A percentile compares a stretch with the other conserved stretches of the same genome.
These are phyloP conservation scores for Nakazawaea peltata DNA, from an alignment of 805 yeast genomes.

Conservation along the genomic window DNA sequence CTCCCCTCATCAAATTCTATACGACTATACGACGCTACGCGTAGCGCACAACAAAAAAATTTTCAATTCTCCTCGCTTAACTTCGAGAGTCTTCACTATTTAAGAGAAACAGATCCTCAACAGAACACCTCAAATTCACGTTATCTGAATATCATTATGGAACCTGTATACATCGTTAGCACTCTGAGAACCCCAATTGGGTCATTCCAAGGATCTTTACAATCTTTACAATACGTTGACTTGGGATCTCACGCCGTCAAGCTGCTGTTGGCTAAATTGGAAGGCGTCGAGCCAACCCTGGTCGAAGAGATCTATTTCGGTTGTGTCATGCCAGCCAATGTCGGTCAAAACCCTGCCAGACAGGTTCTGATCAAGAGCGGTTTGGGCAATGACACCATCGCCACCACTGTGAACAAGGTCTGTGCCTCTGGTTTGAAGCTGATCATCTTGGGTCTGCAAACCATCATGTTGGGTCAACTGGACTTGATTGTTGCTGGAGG, in stretches of 20 bases:
- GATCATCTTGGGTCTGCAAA: conserved; percentile 83
- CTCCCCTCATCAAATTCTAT: no score
- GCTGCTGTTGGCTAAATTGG: conserved; percentile 78
- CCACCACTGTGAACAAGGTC: conserved; percentile 91
- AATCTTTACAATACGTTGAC: conserved; percentile 72
- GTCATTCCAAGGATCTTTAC: conserved; percentile 78
- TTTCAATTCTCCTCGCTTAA: no score
- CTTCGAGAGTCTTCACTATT: no score
- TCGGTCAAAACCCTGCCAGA: conserved; percentile 97
- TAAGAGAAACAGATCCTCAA: no score
- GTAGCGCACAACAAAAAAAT: no score
- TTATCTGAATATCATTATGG: no score
- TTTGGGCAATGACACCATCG: conserved; percentile 68
- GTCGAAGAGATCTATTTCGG: conserved; percentile 93
- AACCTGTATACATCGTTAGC: conserved; percentile 77
- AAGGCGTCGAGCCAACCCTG: conserved; percentile 64
- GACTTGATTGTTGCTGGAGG: conserved; percentile 96
- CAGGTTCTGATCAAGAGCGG: conserved; percentile 94
- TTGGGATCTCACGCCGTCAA: conserved; percentile 90
- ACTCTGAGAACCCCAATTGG: conserved; percentile 96
- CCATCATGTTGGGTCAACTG: conserved; percentile 80
- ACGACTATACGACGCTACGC: no score
- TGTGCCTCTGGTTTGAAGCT: conserved; percentile 97
- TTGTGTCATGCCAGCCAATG: conserved; percentile 84
- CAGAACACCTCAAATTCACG: no score